Evolutionary conservation across 2,329 filamentous ascomycete genomes (phyloP).

Genomic region (Diaporthe ilicicola): DNA sequence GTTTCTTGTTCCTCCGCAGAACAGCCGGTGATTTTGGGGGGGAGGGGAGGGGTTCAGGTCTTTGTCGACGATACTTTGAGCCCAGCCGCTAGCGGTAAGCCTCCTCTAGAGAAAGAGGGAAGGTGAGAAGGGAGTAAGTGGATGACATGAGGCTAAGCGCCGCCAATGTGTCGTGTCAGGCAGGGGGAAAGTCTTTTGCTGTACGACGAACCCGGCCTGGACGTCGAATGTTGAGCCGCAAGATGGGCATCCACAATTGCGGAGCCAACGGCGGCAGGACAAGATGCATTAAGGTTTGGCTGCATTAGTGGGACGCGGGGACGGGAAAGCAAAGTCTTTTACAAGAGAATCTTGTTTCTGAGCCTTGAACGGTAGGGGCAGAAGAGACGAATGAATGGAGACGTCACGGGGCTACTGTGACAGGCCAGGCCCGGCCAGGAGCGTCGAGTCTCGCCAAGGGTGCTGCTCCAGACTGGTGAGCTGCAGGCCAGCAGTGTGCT

Average conservation of each 20-base stretch:
- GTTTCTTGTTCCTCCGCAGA: constrained; percentile 8
- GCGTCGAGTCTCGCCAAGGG: background rate
- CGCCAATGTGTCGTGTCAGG: background rate
- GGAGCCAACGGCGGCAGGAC: constrained; percentile 15
- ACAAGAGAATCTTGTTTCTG: constrained; percentile 25
- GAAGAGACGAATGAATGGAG: constrained; percentile 7
- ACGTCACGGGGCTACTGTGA: constrained; percentile 1
- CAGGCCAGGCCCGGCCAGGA: constrained; percentile 7
- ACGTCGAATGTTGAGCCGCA: constrained; percentile 20
- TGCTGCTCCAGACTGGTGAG: background rate
- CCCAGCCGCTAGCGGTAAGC: background rate
- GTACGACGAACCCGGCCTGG: background rate
- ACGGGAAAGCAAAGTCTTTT: constrained; percentile 16
- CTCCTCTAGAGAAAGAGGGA: background rate
- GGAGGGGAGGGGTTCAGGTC: background rate
- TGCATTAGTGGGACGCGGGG: constrained; percentile 26
- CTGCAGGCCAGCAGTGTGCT: background rate
- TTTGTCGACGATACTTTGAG: background rate
- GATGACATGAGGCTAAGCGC: background rate
- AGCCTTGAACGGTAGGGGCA: constrained; percentile 1
- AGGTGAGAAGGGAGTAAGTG: background rate
- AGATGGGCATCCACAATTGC: constrained; percentile 3
- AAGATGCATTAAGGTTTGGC: constrained; percentile 25
- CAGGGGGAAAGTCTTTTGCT: background rate
- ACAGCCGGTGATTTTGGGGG: background rate